phyloP scores from a whole-genome alignment of 768 basidiomycete species.

The Dentipellis sp. region DNA sequence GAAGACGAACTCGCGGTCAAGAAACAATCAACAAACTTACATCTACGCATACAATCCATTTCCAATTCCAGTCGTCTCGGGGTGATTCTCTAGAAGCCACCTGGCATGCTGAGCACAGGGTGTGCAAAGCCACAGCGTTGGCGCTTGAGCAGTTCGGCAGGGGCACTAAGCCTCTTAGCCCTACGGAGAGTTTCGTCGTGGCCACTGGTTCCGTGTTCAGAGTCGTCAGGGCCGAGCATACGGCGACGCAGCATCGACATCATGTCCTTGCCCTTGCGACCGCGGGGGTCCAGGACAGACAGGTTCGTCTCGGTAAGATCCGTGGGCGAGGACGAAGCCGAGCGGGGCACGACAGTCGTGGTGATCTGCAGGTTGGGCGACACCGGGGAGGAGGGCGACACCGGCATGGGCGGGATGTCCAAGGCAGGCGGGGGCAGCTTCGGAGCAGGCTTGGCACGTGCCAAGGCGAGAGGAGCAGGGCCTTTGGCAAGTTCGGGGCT shows the following conservation, averaged over 20 bases:
- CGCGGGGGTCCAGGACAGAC: conserved; percentile 39
- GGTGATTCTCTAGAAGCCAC: conserved; percentile 42
- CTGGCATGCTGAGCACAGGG: conserved; percentile 47
- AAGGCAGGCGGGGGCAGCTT: conserved; percentile 11
- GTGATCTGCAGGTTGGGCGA: conserved; percentile 37
- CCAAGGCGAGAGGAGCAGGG: background rate
- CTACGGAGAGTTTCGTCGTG: conserved; percentile 25
- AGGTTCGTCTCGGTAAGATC: conserved; percentile 47
- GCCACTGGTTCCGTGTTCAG: conserved; percentile 13
- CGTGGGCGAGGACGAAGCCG: conserved; percentile 28
- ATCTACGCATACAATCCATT: background rate
- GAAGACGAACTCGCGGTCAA: background rate
- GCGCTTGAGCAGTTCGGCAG: conserved; percentile 45
- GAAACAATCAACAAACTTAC: background rate
- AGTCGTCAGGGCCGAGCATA: conserved; percentile 20
- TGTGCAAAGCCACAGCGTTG: conserved; percentile 49
- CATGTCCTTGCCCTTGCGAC: conserved; percentile 54
- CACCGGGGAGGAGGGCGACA: conserved; percentile 29
- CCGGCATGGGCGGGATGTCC: conserved; percentile 18
- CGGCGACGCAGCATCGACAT: conserved; percentile 53
- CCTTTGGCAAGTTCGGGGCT: background rate
- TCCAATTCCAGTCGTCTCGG: background rate
- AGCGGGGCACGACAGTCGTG: conserved; percentile 39
- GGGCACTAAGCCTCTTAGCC: conserved; percentile 45
- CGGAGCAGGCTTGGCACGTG: background rate